Base-by-base conservation (phyloP, 371 early-diverging fungal genomes). In the Basidiobolus meristosporus region DNA sequence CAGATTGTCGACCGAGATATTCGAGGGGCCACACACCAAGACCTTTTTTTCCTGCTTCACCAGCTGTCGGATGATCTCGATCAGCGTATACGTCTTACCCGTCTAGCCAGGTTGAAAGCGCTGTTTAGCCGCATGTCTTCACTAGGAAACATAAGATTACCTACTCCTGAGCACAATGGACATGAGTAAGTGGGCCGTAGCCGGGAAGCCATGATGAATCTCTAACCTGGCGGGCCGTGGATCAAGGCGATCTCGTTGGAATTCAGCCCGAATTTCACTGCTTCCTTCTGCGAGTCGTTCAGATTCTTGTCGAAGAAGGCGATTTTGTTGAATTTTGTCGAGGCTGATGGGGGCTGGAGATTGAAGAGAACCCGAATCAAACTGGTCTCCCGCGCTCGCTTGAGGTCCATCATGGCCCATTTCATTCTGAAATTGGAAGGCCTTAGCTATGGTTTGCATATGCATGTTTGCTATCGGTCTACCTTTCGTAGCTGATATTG, bases 11-110 rank as follows among this genome's bases (percentile, higher is more conserved):
- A 95, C 90, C 19, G 89, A 70, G 26, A 90, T 77, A 52, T 98
- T 98, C 19, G 85, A 84, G 1, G 95, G 93, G 0, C 86, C 96
- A 53, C 92, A 91, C 1, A 93, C 91, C 4, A 98, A 59, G 1
- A 98, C 70, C 0, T 73, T 60, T 22, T 74, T 60, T 15, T 70
- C 67, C 14, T 64, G 60, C 5, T 56, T 47, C 0, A 80, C 63
- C 3, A 92, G 54, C 48, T 88, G 87, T 17, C 77, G 68, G 28
- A 93, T 71, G 17, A 93, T 68, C 51, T 89, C 89, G 1, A 91
- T 74, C 4, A 92, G 48, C 1, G 91, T 90, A 46, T 80, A 73
- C 0, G 98, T 93, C 56, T 97, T 97, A 14, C 97, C 97, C 5
- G 95, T 85, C 62, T 65, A 58, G 14, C 30, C 1, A 31, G 16